Evolutionary conservation across 441 rosid genomes (phyloP), one percentile per base, ranked within the genome.

Genomic region (Syzygium syzygioides): DNA sequence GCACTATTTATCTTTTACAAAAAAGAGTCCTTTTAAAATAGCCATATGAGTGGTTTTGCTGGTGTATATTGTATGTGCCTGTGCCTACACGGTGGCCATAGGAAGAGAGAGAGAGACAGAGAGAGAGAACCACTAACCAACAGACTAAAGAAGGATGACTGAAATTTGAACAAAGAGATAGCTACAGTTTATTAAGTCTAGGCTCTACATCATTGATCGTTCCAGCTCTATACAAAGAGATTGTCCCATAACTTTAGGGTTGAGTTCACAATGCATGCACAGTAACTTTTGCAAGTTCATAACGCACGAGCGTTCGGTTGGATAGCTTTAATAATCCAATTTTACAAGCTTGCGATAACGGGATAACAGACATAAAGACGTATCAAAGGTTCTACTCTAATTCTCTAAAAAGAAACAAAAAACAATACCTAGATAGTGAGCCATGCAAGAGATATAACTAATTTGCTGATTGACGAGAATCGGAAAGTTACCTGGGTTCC

Each of bases 401-500:
- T 71, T 34, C 41, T 71, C 80, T 71, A 34, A 13, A 37, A 37
- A 71, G 50, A 3, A 23, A 71, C 50, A 71, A 71, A 68, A 71
- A 34, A 19, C 7, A 71, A 71, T 34, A 71, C 7, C 80, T 37
- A 34, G 80, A 71, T 71, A 71, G 80, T 20, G 80, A 71, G 50
- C 80, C 59, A 32, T 32, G 34, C 34, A 84, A 53, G 55, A 84
- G n/a, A 53, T 53, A 52, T 50, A n/a, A 48, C 34, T n/a, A 55
- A 55, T 55, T 84, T 52, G 15, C 60, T 28, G 86, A 45, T 37
- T 71, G 52, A 41, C 37, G 83, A 71, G 83, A 71, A 37, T 37
- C 17, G 23, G 86, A 85, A 85, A 89, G n/a, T 86, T 94, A 95
- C 99, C 96, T 97, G 99, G 45, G 95, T 92, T 89, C 98, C 99